These are phyloP conservation scores for Phallus indusiatus DNA, from an alignment of 768 basidiomycete genomes.

Conservation along the genomic window DNA sequence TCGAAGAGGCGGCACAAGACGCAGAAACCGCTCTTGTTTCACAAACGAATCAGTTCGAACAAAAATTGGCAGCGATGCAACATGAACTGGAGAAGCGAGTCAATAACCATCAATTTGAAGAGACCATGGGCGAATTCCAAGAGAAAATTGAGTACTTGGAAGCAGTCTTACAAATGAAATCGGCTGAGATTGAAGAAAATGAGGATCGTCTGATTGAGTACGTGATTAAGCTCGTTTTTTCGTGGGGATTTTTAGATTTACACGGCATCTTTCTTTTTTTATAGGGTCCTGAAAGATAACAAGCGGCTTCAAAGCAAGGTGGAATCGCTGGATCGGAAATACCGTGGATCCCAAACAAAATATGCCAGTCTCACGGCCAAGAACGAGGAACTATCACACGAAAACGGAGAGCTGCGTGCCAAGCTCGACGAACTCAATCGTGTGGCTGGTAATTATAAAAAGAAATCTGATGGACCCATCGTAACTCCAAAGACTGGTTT, in stretches of 20 bases:
- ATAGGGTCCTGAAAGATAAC: slow-evolving; percentile 69
- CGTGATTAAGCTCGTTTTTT: slow-evolving; percentile 21
- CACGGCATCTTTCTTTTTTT: slow-evolving; percentile 1
- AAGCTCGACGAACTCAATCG: slow-evolving; percentile 15
- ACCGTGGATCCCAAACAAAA: slow-evolving; percentile 62
- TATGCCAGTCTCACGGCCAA: slow-evolving; percentile 42
- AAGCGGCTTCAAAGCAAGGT: slow-evolving; percentile 65
- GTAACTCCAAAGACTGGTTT: not conserved
- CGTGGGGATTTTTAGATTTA: not conserved
- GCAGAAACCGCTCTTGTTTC: slow-evolving; percentile 60
- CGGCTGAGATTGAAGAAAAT: slow-evolving; percentile 73
- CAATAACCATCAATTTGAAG: slow-evolving; percentile 45
- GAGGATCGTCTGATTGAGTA: slow-evolving; percentile 76
- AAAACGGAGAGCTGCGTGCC: slow-evolving; percentile 11
- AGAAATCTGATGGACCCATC: slow-evolving; percentile 3
- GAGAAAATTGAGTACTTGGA: slow-evolving; percentile 73
- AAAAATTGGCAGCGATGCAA: slow-evolving; percentile 48
- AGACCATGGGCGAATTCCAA: slow-evolving; percentile 48
- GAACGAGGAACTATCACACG: slow-evolving; percentile 16
- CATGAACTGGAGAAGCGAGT: slow-evolving; percentile 35
- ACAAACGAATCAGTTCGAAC: slow-evolving; percentile 57
- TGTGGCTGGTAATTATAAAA: slow-evolving; percentile 3
- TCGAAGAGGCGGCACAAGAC: slow-evolving; percentile 49
- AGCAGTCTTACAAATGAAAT: slow-evolving; percentile 56
- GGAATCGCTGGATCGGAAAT: slow-evolving; percentile 62